phyloP scores from a whole-genome alignment of 2,329 filamentous ascomycete genomes.

The Eutypa lata region DNA sequence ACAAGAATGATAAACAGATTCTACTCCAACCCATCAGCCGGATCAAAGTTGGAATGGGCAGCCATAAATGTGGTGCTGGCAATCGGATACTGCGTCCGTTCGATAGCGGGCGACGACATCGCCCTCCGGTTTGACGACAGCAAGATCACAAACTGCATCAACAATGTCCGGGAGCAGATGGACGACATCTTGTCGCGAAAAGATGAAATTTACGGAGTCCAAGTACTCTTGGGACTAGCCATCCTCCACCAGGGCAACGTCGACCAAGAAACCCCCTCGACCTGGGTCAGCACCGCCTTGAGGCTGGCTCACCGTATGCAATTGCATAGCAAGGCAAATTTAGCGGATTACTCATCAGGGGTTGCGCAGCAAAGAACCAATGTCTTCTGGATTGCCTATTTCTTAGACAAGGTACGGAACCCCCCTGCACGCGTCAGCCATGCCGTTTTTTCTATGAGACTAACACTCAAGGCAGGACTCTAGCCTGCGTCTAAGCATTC shows the following conservation, averaged over 20 bases:
- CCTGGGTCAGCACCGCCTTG: conserved; percentile 37
- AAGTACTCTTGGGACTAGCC: conserved; percentile 36
- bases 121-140: conserved; percentile 10
- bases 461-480: conserved; percentile 28
- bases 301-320: conserved; percentile 34
- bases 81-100: conserved; percentile 29
- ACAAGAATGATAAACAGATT: conserved; percentile 33
- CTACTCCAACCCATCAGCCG: conserved; percentile 17
- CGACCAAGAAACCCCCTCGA: conserved; percentile 34
- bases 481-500: conserved; percentile 32
- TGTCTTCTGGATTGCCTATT: conserved; percentile 41
- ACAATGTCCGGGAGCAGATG: conserved; percentile 35
- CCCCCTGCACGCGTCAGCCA: no score
- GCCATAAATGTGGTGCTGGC: conserved; percentile 38
- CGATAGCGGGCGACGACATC: conserved; percentile 13
- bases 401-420: conserved; percentile 34
- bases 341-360: conserved; percentile 21
- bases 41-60: conserved; percentile 29
- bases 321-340: conserved; percentile 29
- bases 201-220: conserved; percentile 36
- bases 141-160: conserved; percentile 28
- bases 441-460: background rate
- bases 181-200: conserved; percentile 34
- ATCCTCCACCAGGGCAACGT: conserved; percentile 35
- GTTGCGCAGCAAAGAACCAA: conserved; percentile 33